Base-by-base conservation (phyloP, 1,139 yeast species). In the Diutina rugosa region DNA sequence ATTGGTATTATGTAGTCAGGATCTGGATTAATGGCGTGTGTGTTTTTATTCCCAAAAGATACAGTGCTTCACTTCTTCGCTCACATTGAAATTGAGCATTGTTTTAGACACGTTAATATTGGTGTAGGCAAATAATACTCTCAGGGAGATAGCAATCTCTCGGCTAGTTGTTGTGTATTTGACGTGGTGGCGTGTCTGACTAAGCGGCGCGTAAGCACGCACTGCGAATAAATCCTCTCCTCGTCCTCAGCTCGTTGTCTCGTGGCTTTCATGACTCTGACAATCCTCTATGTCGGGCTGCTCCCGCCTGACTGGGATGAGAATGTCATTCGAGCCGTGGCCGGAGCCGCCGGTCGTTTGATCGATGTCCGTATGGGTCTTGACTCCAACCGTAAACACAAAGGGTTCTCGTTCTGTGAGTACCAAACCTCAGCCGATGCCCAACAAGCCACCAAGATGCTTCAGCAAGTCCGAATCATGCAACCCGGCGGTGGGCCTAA, bases 221-320 rank as follows among this genome's bases (percentile, higher is more conserved):
- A 35, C 41, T 5, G 14, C 41, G 14, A 10, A 12, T 10, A 35
- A 35, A 10, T 35, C 41, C 41, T 35, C 38, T 32, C 41, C 38
- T 32, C 41, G n/a, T 35, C n/a, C 41, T 35, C 41, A 35, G 41
- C 41, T 8, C n/a, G 10, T 12, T 10, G 14, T 5, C 10, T 35
- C 10, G 41, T 35, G 14, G 41, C 51, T 7, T 12, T 16, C 9
- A 49, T 49, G 53, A 54, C 56, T 7, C 56, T 59, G 16, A 46
- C 62, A 8, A 58, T 58, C 35, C 55, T 61, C 16, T 83, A 80
- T 62, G 63, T 83, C n/a, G 89, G 88, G 14, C 80, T 74, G 63
- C 70, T 84, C 44, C 89, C 89, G 1, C 80, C 76, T 63, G 85
- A 82, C 59, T 84, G 88, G 88, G 81, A 76, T 62, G 85, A 79